Conservation (phyloP, 2,329 filamentous ascomycete genomes). For the Aureobasidium namibiae region DNA sequence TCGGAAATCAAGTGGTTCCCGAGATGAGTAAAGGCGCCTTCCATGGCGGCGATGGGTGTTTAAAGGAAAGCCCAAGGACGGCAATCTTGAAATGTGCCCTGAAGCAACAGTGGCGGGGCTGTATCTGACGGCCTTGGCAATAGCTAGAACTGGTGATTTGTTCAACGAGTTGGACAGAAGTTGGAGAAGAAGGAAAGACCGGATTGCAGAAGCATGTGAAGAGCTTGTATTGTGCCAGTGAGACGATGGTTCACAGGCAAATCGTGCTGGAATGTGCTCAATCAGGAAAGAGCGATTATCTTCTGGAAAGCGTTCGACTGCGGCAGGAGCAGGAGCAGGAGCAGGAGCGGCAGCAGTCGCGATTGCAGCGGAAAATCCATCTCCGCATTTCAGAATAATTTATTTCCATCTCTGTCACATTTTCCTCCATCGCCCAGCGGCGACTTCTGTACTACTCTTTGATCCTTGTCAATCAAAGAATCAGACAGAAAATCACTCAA, state of each 20-base stretch:
- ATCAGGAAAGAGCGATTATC: background rate
- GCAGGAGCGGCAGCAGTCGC: background rate
- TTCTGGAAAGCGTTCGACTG: background rate
- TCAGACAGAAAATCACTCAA: background rate
- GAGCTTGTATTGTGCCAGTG: background rate
- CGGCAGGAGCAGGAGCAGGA: no score
- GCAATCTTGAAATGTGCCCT: constrained; percentile 2
- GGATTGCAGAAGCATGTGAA: background rate
- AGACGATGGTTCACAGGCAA: background rate
- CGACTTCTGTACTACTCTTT: background rate
- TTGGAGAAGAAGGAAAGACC: background rate
- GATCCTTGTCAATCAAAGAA: background rate
- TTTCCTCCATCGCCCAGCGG: background rate
- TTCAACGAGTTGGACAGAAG: background rate
- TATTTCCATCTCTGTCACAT: constrained; percentile 6
- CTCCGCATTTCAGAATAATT: constrained; percentile 8
- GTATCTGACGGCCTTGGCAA: constrained; percentile 1
- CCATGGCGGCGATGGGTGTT: constrained; percentile 46
- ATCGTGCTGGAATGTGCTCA: background rate
- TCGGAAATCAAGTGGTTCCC: constrained; percentile 81
- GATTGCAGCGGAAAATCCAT: background rate
- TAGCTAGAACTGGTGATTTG: background rate
- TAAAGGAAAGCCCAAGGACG: background rate
- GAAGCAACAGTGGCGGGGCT: constrained; percentile 11
- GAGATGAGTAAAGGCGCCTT: constrained; percentile 80